Percentiles rank a stretch among this genome's conserved stretches.
These are phyloP conservation scores for Fusarium sp. DNA, from an alignment of 2,329 filamentous ascomycete genomes.

Conservation along the genomic window DNA sequence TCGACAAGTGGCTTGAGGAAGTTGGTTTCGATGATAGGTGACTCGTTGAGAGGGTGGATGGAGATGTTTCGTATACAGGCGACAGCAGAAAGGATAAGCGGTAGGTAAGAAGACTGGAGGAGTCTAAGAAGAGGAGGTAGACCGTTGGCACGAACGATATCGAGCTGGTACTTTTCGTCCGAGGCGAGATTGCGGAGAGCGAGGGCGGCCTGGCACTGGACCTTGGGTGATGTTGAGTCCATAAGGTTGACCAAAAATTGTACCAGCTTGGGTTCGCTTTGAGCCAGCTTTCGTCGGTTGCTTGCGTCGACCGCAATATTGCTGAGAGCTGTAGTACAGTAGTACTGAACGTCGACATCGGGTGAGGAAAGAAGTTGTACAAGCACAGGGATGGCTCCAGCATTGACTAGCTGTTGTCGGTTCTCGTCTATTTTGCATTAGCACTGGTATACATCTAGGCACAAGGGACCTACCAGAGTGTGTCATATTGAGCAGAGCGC, in stretches of 20 bases:
- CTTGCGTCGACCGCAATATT: conserved; percentile 96
- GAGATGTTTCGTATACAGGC: conserved; percentile 99
- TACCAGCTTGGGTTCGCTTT: conserved; percentile 90
- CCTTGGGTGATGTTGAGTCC: conserved; percentile 97
- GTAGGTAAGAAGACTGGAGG: conserved; percentile 93
- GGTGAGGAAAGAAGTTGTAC: conserved; percentile 93
- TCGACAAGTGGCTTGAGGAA: conserved; percentile 96
- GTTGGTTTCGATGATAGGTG: conserved; percentile 96
- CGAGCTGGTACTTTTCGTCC: conserved; percentile 98
- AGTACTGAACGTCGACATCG: conserved; percentile 98
- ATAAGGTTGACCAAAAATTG: conserved; percentile 95
- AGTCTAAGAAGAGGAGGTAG: conserved; percentile 87
- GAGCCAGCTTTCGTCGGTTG: conserved; percentile 90
- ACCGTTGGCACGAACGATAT: conserved; percentile 92
- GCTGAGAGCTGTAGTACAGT: conserved; percentile 97
- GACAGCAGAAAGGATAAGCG: conserved; percentile 94
- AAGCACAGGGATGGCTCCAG: conserved; percentile 96
- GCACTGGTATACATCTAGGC: not conserved
- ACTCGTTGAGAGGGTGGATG: conserved; percentile 97
- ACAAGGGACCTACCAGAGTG: conserved; percentile 81
- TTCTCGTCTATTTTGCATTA: conserved; percentile 81
- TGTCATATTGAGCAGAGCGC: conserved; percentile 97
- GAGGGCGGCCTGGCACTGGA: conserved; percentile 96
- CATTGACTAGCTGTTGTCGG: conserved; percentile 95
- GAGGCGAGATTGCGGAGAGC: conserved; percentile 95